These are phyloP conservation scores for Aphanomyces euteiches DNA, from an alignment of 352 stramenopile genomes.

Conservation along the genomic window DNA sequence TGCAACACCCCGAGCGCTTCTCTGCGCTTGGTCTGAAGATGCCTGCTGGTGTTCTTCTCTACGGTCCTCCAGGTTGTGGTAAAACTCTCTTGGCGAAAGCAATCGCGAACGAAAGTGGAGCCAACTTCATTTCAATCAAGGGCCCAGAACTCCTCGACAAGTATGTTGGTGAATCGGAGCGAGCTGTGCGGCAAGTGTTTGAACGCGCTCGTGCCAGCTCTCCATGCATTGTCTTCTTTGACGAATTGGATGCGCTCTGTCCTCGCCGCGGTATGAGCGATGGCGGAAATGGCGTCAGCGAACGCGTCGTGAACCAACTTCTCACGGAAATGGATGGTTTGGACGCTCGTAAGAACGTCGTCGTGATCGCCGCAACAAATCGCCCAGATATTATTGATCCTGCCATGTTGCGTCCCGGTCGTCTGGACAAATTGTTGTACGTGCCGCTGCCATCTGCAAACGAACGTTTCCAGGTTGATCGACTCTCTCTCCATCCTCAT, in stretches of 20 bases:
- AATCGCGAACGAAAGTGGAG: slow-evolving; percentile 96
- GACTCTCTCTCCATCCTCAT: not conserved
- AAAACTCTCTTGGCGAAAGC: slow-evolving; percentile 99
- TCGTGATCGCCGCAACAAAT: slow-evolving; percentile 95
- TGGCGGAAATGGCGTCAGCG: slow-evolving; percentile 86
- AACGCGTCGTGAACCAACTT: slow-evolving; percentile 96
- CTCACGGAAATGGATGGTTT: slow-evolving; percentile 99
- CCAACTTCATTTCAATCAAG: slow-evolving; percentile 99
- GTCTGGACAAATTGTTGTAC: slow-evolving; percentile 98
- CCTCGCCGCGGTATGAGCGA: slow-evolving; percentile 75
- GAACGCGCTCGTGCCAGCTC: slow-evolving; percentile 95
- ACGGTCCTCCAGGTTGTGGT: slow-evolving; percentile 96
- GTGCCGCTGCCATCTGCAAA: slow-evolving; percentile 91
- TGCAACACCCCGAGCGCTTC: slow-evolving; percentile 95
- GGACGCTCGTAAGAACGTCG: slow-evolving; percentile 93
- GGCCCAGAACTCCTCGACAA: slow-evolving; percentile 99
- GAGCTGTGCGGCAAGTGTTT: slow-evolving; percentile 95
- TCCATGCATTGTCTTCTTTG: slow-evolving; percentile 99
- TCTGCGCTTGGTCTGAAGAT: slow-evolving; percentile 93
- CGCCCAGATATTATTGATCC: slow-evolving; percentile 98
- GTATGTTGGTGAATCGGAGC: slow-evolving; percentile 98
- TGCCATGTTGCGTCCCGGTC: slow-evolving; percentile 97
- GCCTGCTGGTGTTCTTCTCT: slow-evolving; percentile 96
- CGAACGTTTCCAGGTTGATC: slow-evolving; percentile 43
- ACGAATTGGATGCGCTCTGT: slow-evolving; percentile 98